Evolutionary conservation across 371 early-diverging fungal genomes (phyloP).

Genomic region (Mortierella sp.): DNA sequence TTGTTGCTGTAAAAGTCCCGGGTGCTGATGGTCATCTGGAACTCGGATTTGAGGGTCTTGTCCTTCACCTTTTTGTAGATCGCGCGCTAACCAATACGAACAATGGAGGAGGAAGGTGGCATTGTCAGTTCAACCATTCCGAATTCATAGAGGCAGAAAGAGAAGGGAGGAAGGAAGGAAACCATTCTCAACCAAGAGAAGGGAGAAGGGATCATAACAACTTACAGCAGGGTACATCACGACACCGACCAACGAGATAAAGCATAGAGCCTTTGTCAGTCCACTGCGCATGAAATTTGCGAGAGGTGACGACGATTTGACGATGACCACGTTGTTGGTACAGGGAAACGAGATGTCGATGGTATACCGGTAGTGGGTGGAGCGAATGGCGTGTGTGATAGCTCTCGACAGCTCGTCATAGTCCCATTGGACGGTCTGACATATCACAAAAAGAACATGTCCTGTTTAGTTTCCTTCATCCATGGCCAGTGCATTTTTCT

Average conservation of each 20-base stretch:
- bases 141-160: too few relatives aligned
- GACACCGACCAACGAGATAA: conserved; percentile 14
- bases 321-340: conserved; percentile 32
- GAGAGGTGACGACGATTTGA: conserved; percentile 22
- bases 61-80: conserved; percentile 29
- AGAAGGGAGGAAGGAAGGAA: too few relatives aligned
- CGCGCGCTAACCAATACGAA: conserved; percentile 17
- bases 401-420: conserved; percentile 36
- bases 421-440: conserved; percentile 32
- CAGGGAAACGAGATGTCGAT: conserved; percentile 27
- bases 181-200: too few relatives aligned
- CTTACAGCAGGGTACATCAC: conserved; percentile 36
- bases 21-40: conserved; percentile 31
- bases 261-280: conserved; percentile 43
- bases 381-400: conserved; percentile 38
- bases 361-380: conserved; percentile 21
- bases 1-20: conserved; percentile 36
- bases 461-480: too few relatives aligned
- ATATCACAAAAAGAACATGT: not conserved
- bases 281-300: conserved; percentile 36
- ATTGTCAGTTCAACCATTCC: too few relatives aligned
- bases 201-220: too few relatives aligned
- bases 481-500: too few relatives aligned
- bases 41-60: conserved; percentile 28
- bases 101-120: not conserved